Evolutionary conservation across 768 basidiomycete genomes (phyloP), one percentile per base, ranked within the genome.

Genomic region (Pisolithus tinctorius): DNA sequence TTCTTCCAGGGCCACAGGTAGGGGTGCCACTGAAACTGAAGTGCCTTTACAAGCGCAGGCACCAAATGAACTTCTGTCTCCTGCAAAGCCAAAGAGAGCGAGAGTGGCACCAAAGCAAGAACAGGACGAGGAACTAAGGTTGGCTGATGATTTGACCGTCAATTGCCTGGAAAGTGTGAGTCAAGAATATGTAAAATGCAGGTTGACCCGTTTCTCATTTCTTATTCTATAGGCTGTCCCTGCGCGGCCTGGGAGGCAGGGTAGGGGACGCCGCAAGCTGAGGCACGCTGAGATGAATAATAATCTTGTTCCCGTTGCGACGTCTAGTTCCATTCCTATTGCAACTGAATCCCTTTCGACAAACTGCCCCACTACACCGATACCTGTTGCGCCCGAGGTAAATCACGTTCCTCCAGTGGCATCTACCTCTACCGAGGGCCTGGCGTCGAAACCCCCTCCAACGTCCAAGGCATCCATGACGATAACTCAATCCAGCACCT

Each of bases 381-480:
- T 50, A 31, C 53, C 41, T 41, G 20, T 30, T 0, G 44, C 53
- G 27, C 46, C 47, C 7, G 39, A 50, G 29, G 54, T 23, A 14
- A 54, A 49, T 6, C 44, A 11, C 13, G 34, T 16, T 14, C 48
- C 47, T 23, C 55, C 44, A 8, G 47, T 52, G 42, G 43, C 48
- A 16, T 27, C 48, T 13, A 37, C 55, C 4, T 2, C 25, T 16
- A 7, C 43, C 45, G 31, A 56, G 49, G 11, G 57, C 2, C 17
- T 25, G 6, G 37, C 56, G 11, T 25, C 25, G 29, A 58, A 69
- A 20, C 11, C 27, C 4, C 43, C 43, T 14, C 14, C 16, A 45
- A 68, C 66, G 31, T 66, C 66, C 31, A 69, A 67, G 46, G 62
- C 66, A n/a, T 66, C 66, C 11, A 59, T 67, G 29, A 69, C 62